Evolutionary conservation across 225 moss, liverwort and hornwort species (phyloP).

Genomic region (Rhytidiadelphus loreus): DNA sequence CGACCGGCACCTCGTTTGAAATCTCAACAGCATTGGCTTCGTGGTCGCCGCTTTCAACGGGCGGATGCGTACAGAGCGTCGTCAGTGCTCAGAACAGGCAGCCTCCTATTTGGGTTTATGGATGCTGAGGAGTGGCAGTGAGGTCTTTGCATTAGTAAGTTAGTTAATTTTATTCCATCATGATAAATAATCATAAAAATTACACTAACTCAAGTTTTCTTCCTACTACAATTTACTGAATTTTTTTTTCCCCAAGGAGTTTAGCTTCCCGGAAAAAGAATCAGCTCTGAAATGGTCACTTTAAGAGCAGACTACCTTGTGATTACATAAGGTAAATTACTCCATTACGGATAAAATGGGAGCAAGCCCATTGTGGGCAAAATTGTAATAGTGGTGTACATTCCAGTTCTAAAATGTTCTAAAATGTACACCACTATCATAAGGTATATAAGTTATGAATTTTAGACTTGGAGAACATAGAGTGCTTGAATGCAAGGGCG

Average conservation of each 20-base stretch:
- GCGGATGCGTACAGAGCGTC: background rate
- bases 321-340: too few relatives aligned
- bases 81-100: background rate
- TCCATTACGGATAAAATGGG: too few relatives aligned
- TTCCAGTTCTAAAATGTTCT: too few relatives aligned
- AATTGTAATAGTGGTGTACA: too few relatives aligned
- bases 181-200: background rate
- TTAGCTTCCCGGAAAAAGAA: too few relatives aligned
- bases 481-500: background rate
- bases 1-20: slow-evolving; percentile 15
- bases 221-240: too few relatives aligned
- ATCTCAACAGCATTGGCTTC: background rate
- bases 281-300: too few relatives aligned
- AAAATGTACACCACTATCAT: too few relatives aligned
- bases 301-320: too few relatives aligned
- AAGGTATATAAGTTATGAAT: background rate
- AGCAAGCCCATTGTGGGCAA: too few relatives aligned
- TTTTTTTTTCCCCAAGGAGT: too few relatives aligned
- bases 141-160: background rate
- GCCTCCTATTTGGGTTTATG: background rate
- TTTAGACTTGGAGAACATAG: background rate
- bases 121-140: background rate
- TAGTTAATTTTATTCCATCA: background rate
- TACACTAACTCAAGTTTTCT: background rate
- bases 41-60: background rate